These are phyloP conservation scores for Solanum virginianum DNA, from an alignment of 257 asterid species.

Conservation along the genomic window DNA sequence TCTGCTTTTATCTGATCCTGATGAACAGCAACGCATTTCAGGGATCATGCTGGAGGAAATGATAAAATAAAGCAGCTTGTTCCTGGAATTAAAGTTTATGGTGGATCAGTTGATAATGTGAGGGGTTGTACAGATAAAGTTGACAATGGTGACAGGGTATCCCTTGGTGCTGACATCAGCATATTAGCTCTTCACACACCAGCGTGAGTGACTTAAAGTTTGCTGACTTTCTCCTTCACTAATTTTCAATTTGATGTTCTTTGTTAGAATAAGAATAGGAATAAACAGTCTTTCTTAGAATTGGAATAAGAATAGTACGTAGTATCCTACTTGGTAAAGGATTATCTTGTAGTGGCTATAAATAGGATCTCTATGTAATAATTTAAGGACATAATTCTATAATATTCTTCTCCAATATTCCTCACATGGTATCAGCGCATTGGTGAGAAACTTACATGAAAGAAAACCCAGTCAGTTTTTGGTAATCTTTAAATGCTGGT, in stretches of 20 bases:
- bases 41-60: constrained; percentile 99
- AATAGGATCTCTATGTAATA: no score
- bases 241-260: background rate
- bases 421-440: no score
- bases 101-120: constrained; percentile 79
- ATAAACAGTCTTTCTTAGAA: no score
- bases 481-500: no score
- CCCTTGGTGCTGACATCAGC: constrained; percentile 54
- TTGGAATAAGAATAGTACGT: no score
- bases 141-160: constrained; percentile 68
- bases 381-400: no score
- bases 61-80: constrained; percentile 69
- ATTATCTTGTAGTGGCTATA: no score
- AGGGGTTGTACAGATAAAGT: constrained; percentile 74
- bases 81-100: constrained; percentile 68
- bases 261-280: no score
- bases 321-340: no score
- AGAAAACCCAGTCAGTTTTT: no score
- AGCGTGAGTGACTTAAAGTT: constrained; percentile 27
- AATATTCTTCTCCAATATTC: no score
- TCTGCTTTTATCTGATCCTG: background rate
- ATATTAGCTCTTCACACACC: constrained; percentile 80
- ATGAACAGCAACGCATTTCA: constrained; percentile 6
- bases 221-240: background rate
- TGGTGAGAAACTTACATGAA: no score